These are phyloP conservation scores for Monascus ruber DNA, from an alignment of 2,329 filamentous ascomycete species.

Conservation along the genomic window DNA sequence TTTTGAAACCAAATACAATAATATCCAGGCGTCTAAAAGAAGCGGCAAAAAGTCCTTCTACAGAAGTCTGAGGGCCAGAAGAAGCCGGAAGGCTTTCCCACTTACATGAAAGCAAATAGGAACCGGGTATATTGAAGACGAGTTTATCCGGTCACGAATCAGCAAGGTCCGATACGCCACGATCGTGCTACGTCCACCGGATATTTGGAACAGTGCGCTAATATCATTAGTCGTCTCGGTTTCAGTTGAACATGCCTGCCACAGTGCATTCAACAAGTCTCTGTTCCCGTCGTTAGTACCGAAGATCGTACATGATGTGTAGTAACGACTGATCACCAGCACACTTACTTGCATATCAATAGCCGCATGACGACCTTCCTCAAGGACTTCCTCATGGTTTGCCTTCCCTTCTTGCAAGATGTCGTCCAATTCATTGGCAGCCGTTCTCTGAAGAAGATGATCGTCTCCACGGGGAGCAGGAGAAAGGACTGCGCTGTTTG, in stretches of 20 bases:
- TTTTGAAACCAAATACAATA: slow-evolving; percentile 77
- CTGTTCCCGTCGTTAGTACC: slow-evolving; percentile 16
- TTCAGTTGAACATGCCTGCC: slow-evolving; percentile 14
- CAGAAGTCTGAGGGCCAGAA: slow-evolving; percentile 59
- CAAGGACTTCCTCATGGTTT: slow-evolving; percentile 54
- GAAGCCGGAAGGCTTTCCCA: slow-evolving; percentile 19
- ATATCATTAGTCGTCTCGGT: background rate
- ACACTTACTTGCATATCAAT: slow-evolving; percentile 48
- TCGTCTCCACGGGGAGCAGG: slow-evolving; percentile 49
- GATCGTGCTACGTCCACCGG: too few species aligned
- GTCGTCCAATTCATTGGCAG: slow-evolving; percentile 39
- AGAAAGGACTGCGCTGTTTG: slow-evolving; percentile 51
- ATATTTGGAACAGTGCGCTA: too few species aligned
- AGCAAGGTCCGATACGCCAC: background rate
- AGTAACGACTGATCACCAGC: background rate
- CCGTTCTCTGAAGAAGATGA: slow-evolving; percentile 39
- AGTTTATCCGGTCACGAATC: background rate
- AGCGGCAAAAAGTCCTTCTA: slow-evolving; percentile 87
- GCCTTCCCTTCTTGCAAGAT: slow-evolving; percentile 50
- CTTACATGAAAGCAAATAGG: background rate
- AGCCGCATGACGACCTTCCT: slow-evolving; percentile 48
- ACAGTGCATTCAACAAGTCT: slow-evolving; percentile 25
- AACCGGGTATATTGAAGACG: background rate
- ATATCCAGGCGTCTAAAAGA: slow-evolving; percentile 69
- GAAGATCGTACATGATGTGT: background rate